Base-by-base conservation (phyloP, 306 rosid species). In the Lithocarpus polystachyus region DNA sequence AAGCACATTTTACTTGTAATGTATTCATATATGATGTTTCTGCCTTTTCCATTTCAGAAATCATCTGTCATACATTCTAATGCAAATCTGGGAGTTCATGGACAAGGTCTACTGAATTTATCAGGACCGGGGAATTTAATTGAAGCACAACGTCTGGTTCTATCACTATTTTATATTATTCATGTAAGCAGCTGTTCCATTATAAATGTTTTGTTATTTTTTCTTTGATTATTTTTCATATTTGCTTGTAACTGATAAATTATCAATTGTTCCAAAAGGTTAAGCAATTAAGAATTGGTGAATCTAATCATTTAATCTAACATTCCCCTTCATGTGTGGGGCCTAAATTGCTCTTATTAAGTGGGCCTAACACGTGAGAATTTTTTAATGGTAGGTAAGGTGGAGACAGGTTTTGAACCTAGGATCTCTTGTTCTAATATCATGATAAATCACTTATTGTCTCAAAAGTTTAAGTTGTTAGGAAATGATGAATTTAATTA, bases 51-150 rank as follows among this genome's bases (percentile, higher is more conserved):
- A 18, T 73, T 33, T 83, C 85, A 96, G 99, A 97, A 88, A 79
- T 80, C 97, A 77, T 96, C 99, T 80, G 93, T 91, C 75, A 93
- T 96, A 83, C 99, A 96, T 80, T 96, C 99, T 81, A 93, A 96
- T 91, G 99, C 99, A 81, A 96, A 96, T 87, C 91, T 96, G 81
- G 99, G 97, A 88, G 98, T 96, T 81, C 97, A 81, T 82, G 99
- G 99, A 53, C 99, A 96, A 91, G 99, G 98, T 84, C 85, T 93
- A 57, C 92, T 96, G 84, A 93, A 96, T 88, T 85, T 96, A 68
- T 90, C 99, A 35, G 99, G 99, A 31, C 93, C 90, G 29, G 99
- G 98, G 79, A 96, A 96, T 85, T 84, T 89, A 92, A 96, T 96
- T 83, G 94, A 96, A 87, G 98, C 98, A 48, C 99, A 96, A 57